phyloP scores from a whole-genome alignment of 192 early-diverging fungal genomes.

The Mycoemilia scoparia region DNA sequence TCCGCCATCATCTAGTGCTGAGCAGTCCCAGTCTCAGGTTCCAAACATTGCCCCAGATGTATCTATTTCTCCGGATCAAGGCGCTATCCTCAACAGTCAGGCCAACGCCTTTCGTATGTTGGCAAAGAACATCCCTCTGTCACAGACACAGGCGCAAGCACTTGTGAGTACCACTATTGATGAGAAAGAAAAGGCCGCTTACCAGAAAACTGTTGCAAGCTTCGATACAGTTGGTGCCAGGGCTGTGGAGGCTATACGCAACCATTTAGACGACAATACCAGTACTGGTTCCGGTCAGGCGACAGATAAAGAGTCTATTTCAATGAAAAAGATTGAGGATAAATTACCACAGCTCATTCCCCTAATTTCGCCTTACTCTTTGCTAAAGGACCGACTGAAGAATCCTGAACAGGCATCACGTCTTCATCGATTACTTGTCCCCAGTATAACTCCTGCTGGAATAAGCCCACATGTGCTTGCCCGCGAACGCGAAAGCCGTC shows the following conservation, averaged over 20 bases:
- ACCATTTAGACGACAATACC: constrained; percentile 3
- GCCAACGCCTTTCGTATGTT: constrained; percentile 73
- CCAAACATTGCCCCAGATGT: not conserved
- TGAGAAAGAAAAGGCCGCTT: constrained; percentile 23
- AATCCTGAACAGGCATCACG: constrained; percentile 23
- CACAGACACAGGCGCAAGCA: constrained; percentile 45
- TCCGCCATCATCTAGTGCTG: too few relatives aligned
- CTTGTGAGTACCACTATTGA: constrained; percentile 32
- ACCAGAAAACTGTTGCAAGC: constrained; percentile 11
- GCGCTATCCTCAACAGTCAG: constrained; percentile 54
- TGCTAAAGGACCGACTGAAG: constrained; percentile 37
- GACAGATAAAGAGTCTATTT: constrained; percentile 14
- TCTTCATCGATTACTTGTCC: constrained; percentile 52
- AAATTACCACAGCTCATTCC: constrained; percentile 12
- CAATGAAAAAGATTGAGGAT: constrained; percentile 29
- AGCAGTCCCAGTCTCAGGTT: not conserved
- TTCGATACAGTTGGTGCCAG: constrained; percentile 27
- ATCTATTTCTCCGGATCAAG: constrained; percentile 39
- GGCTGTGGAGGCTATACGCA: constrained; percentile 36
- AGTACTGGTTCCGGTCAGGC: constrained; percentile 2
- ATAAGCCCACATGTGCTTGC: constrained; percentile 62
- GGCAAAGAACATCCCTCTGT: constrained; percentile 59
- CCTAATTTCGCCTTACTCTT: constrained; percentile 33
- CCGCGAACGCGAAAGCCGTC: constrained; percentile 58
- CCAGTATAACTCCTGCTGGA: constrained; percentile 52